These are phyloP conservation scores for Penicillium olsonii DNA, from an alignment of 2,329 filamentous ascomycete species.

Conservation along the genomic window DNA sequence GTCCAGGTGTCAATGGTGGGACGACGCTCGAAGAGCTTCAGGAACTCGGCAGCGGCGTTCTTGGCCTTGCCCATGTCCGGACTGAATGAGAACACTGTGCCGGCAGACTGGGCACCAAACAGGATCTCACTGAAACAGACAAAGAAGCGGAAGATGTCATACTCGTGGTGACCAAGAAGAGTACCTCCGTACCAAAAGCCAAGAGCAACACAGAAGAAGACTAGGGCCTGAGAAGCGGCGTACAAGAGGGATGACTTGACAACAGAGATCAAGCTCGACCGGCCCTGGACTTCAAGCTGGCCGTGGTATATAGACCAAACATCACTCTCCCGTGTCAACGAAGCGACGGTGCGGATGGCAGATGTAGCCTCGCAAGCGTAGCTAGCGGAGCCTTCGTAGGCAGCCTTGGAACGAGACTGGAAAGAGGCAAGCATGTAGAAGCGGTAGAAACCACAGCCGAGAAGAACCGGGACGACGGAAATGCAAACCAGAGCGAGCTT, in stretches of 20 bases:
- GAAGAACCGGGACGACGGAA: constrained; percentile 72
- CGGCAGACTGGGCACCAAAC: constrained; percentile 89
- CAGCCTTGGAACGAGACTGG: constrained; percentile 74
- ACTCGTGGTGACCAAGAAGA: constrained; percentile 70
- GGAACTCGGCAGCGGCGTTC: constrained; percentile 76
- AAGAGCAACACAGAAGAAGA: constrained; percentile 80
- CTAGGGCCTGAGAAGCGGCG: constrained; percentile 78
- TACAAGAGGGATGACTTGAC: constrained; percentile 77
- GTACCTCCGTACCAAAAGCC: constrained; percentile 92
- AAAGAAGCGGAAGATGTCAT: constrained; percentile 85
- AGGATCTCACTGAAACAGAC: constrained; percentile 84
- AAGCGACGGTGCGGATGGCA: constrained; percentile 89
- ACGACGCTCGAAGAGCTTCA: constrained; percentile 78
- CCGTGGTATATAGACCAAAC: constrained; percentile 71
- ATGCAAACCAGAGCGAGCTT: constrained; percentile 84
- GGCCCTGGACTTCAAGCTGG: constrained; percentile 67
- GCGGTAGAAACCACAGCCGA: constrained; percentile 81
- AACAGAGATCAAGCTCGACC: constrained; percentile 69
- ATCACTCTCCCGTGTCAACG: constrained; percentile 81
- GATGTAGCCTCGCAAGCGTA: constrained; percentile 93
- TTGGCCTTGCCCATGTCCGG: constrained; percentile 94
- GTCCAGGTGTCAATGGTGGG: constrained; percentile 84
- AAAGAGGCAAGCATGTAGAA: constrained; percentile 83
- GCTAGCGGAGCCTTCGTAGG: constrained; percentile 77
- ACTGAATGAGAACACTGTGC: constrained; percentile 83